Evolutionary conservation across 2,329 filamentous ascomycete species (phyloP).

Genomic region (Arthrobotrys sinensis): DNA sequence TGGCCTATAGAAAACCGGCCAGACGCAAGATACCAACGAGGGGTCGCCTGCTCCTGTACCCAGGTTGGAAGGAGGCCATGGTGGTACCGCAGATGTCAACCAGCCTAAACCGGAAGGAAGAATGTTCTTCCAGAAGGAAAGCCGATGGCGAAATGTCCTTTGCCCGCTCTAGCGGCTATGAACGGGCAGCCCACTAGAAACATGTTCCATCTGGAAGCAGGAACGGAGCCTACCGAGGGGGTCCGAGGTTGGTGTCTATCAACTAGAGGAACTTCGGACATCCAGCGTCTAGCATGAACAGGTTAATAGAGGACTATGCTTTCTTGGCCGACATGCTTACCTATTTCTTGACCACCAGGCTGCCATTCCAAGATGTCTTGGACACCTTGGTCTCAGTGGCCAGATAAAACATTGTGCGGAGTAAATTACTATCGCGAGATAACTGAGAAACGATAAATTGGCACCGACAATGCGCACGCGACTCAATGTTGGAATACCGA

Average conservation of each 20-base stretch:
- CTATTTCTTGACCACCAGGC: conserved; percentile 25
- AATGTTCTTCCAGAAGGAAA: conserved; percentile 39
- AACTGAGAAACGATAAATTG: conserved; percentile 35
- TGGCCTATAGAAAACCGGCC: conserved; percentile 23
- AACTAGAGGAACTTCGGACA: conserved; percentile 3
- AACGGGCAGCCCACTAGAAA: conserved; percentile 34
- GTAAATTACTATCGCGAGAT: conserved; percentile 32
- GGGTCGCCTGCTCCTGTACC: conserved; percentile 32
- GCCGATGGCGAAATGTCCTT: conserved; percentile 31
- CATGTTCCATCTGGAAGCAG: conserved; percentile 7
- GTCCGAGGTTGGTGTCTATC: conserved; percentile 14
- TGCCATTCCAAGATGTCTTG: conserved; percentile 46
- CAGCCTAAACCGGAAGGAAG: conserved; percentile 57
- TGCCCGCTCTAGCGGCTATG: conserved; percentile 32
- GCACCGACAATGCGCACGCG: conserved; percentile 34
- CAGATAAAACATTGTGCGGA: conserved; percentile 28
- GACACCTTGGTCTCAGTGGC: conserved; percentile 25
- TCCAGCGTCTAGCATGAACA: conserved; percentile 34
- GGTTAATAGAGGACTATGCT: conserved; percentile 32
- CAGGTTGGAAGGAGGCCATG: conserved; percentile 48
- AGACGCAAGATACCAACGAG: conserved; percentile 25
- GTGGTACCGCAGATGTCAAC: conserved; percentile 57
- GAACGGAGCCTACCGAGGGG: conserved; percentile 28
- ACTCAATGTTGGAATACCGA: conserved; percentile 42
- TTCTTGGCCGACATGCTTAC: conserved; percentile 37